These are phyloP conservation scores for Aspergillus sp. DNA, from an alignment of 2,329 filamentous ascomycete genomes.

Conservation along the genomic window DNA sequence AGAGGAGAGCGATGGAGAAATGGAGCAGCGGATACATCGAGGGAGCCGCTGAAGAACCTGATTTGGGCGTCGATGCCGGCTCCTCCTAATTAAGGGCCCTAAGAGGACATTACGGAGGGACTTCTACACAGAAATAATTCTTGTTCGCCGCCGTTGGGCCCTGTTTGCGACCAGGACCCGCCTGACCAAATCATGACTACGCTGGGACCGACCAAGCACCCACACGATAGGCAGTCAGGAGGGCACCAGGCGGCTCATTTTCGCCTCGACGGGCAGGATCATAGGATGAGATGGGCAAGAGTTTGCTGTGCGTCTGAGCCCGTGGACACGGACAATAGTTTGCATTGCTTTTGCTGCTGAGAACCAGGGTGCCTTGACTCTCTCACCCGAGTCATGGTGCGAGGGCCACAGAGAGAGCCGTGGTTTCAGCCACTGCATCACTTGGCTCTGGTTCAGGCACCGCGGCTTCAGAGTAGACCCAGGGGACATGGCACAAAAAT, in stretches of 20 bases:
- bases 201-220: conserved; percentile 1
- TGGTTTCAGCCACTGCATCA: conserved; percentile 21
- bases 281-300: no score
- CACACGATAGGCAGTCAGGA: conserved; percentile 1
- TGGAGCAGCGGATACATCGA: background rate
- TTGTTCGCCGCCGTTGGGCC: background rate
- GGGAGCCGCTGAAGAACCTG: conserved; percentile 10
- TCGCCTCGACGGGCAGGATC: background rate
- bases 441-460: conserved; percentile 18
- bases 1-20: conserved; percentile 1
- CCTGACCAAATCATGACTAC: conserved; percentile 20
- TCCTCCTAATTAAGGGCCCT: conserved; percentile 3
- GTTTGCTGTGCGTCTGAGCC: no score
- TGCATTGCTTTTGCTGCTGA: no score
- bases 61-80: conserved; percentile 13
- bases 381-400: background rate
- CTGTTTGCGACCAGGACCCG: conserved; percentile 19
- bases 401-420: background rate
- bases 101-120: background rate
- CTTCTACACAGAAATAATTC: conserved; percentile 2
- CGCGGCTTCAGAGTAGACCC: conserved; percentile 11
- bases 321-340: no score
- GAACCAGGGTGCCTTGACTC: no score
- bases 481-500: background rate
- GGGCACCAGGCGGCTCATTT: background rate